Evolutionary conservation across 257 asterid genomes (phyloP), one percentile per base, ranked within the genome.

Genomic region (Forsythia viridissima): DNA sequence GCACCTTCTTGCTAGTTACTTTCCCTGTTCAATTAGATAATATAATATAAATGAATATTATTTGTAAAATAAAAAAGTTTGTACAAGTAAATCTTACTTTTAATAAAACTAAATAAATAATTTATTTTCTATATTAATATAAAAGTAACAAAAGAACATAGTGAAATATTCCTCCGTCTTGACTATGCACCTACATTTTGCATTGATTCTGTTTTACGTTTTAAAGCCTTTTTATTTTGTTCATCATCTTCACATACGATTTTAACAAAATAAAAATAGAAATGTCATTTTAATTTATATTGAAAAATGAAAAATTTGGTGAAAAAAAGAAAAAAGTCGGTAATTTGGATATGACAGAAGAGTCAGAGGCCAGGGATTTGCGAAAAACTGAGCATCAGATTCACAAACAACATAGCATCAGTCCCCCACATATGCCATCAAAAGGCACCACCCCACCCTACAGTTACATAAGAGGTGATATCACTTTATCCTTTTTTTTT

Each of bases 371-470:
- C 16, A 36, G 18, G 24, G 65, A 16, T 13, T 75, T 30, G 11
- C 59, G 40, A 51, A 15, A 8, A 78, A 63, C 75, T 52, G 76
- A 41, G 82, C 73, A 80, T 82, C 75, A 77, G 80, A 76, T 83
- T 83, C 89, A 48, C 81, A 69, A 79, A 76, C 76, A 74, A 40
- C 69, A 30, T 24, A 20, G 59, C 18, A 48, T 82, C 82, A 73
- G 81, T 79, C 81, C 65, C 81, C 77, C 85, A 74, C 85, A 55
- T 30, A 6, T 34, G 18, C 80, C 78, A 67, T 8, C 81, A 52
- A 78, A 44, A 73, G 73, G 68, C 73, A 41, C 15, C 66, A 41
- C 15, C 66, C 21, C 72, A 55, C 20, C 36, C 7, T 3, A 66
- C 36, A 48, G 34, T 8, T 43, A 41, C 79, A 51, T n/a, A 43